phyloP scores from a whole-genome alignment of 805 yeast genomes.

The Kockiozyma suomiensis region DNA sequence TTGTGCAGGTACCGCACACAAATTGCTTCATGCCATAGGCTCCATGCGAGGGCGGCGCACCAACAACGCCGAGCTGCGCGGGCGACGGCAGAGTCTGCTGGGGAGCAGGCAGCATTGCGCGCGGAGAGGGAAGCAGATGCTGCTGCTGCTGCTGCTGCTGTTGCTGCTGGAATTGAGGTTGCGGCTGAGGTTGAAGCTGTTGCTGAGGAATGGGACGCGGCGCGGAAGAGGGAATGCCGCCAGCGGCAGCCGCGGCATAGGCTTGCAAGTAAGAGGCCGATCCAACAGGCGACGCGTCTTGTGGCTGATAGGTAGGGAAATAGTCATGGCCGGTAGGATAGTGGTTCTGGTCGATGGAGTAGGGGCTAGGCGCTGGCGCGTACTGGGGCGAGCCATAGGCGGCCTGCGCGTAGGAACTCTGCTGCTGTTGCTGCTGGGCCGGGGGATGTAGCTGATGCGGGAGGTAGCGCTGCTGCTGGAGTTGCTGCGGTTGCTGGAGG shows the following conservation, averaged over 20 bases:
- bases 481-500: conserved; percentile 9
- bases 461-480: conserved; percentile 10
- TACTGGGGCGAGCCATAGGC: conserved; percentile 25
- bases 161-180: neutral
- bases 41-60: neutral
- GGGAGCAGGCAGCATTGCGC: conserved; percentile 1
- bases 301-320: conserved; percentile 3
- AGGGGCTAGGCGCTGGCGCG: conserved; percentile 2
- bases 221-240: conserved; percentile 16
- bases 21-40: conserved; percentile 37
- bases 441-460: conserved; percentile 7
- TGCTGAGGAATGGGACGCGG: conserved; percentile 1
- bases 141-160: conserved; percentile 9
- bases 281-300: neutral
- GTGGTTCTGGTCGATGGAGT: conserved; percentile 7
- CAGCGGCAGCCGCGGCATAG: conserved; percentile 28
- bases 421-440: conserved; percentile 12
- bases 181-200: conserved; percentile 11
- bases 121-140: conserved; percentile 2
- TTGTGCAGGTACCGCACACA: conserved; percentile 54
- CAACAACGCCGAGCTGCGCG: conserved; percentile 6
- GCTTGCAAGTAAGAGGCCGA: conserved; percentile 13
- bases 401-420: conserved; percentile 20
- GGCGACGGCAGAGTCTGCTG: conserved; percentile 6
- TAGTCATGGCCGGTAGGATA: conserved; percentile 6